Evolutionary conservation across 805 yeast genomes (phyloP), one percentile per base, ranked within the genome.

Genomic region (Zygosaccharomyces rouxii): DNA sequence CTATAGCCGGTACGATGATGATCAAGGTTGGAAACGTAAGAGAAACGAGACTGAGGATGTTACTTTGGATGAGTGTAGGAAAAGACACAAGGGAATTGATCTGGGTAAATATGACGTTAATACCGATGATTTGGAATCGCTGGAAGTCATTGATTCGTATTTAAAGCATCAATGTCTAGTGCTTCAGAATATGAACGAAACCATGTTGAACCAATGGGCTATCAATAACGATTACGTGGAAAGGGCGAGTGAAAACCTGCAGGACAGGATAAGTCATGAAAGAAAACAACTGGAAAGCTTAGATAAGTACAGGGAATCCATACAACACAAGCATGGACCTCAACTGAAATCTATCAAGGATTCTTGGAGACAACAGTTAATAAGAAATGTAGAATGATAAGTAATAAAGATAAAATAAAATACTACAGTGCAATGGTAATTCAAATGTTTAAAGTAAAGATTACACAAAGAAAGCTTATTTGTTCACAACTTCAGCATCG

Each of bases 401-500:
- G 13, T 30, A 28, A 16, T 22, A 42, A 18, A 29, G 28, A 44
- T n/a, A 46, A 45, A 44, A 46, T 42, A 35, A 22, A 30, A 39
- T 44, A 30, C 35, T 40, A 41, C 31, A 48, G 42, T 35, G 45
- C 46, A 35, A 42, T 51, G 38, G 35, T 31, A 48, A 35, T 29
- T 38, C 37, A 46, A 40, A 49, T 44, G 28, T 38, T 31, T 38
- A 35, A 25, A 28, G 35, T 33, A 42, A 38, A 40, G 50, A 37
- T 38, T 42, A 38, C 35, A 39, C 35, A 35, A 41, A 42, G 35
- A 46, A 47, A 48, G 51, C 51, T 74, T 83, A 84, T 77, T 85
- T 84, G 80, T 83, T 79, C 75, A 86, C 78, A 71, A 94, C 99
- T 69, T 89, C 95, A 74, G 99, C 99, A 78, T 94, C 99, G 84